Conservation (phyloP, 441 rosid genomes). For the Hura crepitans region DNA sequence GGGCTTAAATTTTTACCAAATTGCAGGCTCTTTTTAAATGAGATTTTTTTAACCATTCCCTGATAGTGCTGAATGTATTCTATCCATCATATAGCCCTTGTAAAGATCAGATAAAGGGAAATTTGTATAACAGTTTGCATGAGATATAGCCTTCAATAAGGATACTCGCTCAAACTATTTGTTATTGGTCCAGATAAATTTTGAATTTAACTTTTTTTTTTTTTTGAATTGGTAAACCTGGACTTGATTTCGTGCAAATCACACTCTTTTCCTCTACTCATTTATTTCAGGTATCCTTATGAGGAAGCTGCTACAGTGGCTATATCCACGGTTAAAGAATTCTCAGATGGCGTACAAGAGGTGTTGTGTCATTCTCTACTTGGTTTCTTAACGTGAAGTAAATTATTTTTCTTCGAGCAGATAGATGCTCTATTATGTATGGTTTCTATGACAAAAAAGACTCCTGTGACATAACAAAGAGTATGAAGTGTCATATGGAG, state of each 20-base stretch:
- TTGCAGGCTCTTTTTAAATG: not conserved
- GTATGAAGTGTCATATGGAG: not conserved
- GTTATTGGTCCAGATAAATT: not conserved
- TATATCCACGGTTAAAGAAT: slow-evolving; percentile 65
- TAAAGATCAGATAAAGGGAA: no score
- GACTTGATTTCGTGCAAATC: not conserved
- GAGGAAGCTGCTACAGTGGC: slow-evolving; percentile 74
- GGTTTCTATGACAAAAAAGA: not conserved
- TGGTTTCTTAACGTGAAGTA: not conserved
- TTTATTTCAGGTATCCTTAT: slow-evolving; percentile 57
- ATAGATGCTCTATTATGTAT: not conserved
- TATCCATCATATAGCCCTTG: not conserved
- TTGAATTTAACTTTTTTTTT: not conserved
- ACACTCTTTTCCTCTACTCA: not conserved
- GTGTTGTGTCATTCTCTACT: slow-evolving; percentile 25
- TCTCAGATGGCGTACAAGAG: slow-evolving; percentile 66
- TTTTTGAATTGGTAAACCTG: not conserved
- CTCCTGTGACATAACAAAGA: not conserved
- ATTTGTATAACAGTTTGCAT: not conserved
- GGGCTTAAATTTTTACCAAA: not conserved
- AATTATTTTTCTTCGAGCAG: no score
- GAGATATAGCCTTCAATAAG: not conserved
- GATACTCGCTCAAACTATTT: not conserved
- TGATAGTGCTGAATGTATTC: not conserved
- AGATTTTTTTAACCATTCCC: not conserved